These are phyloP conservation scores for Dacryopinax primogenitus DNA, from an alignment of 768 basidiomycete genomes.

Conservation along the genomic window DNA sequence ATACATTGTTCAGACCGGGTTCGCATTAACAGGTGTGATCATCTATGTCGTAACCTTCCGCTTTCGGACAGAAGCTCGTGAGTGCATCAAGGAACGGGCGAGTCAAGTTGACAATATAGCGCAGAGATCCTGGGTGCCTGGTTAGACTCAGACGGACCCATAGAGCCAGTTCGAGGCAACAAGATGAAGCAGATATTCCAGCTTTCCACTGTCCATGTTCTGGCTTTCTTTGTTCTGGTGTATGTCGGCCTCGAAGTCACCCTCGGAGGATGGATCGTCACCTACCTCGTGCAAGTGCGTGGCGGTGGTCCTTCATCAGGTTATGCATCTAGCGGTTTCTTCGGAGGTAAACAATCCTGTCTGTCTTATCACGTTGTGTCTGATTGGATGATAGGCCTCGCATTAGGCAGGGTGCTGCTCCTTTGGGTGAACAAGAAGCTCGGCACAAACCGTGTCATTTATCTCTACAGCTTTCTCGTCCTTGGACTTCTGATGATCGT, in stretches of 20 bases:
- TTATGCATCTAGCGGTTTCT: conserved; percentile 41
- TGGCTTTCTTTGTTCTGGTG: conserved; percentile 51
- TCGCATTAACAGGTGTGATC: not conserved
- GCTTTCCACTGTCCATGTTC: conserved; percentile 43
- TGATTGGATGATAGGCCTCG: not conserved
- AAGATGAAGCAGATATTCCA: conserved; percentile 35
- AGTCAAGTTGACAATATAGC: not conserved
- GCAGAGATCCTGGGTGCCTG: not conserved
- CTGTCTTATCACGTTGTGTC: too few relatives aligned
- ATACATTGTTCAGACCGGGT: not conserved
- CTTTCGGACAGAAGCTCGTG: not conserved
- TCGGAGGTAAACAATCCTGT: conserved; percentile 29
- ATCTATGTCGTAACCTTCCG: not conserved
- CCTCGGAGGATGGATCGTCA: conserved; percentile 40
- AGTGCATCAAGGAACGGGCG: not conserved
- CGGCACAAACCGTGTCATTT: not conserved
- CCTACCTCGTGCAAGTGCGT: conserved; percentile 36
- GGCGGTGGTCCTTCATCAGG: conserved; percentile 38
- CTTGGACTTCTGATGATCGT: conserved; percentile 13
- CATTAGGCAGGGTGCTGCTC: not conserved
- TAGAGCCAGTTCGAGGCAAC: not conserved
- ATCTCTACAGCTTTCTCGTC: not conserved
- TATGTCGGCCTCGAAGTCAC: conserved; percentile 60
- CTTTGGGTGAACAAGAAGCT: conserved; percentile 11
- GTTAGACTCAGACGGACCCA: not conserved